These are phyloP conservation scores for Coniella lustricola DNA, from an alignment of 2,329 filamentous ascomycete species.

Conservation along the genomic window DNA sequence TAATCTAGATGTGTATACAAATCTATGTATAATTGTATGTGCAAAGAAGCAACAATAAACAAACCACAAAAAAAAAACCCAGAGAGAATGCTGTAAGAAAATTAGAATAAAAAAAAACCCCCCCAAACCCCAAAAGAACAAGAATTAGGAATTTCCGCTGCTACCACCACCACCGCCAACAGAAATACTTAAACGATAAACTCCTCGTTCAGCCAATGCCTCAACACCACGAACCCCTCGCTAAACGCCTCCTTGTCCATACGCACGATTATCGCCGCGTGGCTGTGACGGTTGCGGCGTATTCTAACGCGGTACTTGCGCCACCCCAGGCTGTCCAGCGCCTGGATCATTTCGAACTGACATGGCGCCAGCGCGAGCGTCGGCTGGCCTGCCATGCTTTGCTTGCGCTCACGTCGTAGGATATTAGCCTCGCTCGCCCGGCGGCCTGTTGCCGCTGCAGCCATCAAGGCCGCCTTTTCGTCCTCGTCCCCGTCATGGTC, in stretches of 20 bases:
- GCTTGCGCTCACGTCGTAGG: constrained; percentile 32
- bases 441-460: neutral
- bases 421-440: constrained; percentile 29
- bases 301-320: constrained; percentile 66
- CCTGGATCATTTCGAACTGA: constrained; percentile 80
- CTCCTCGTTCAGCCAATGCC: constrained; percentile 72
- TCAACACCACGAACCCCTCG: constrained; percentile 71
- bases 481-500: constrained; percentile 24
- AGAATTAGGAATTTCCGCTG: too few species aligned
- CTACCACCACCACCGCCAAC: too few species aligned
- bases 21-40: too few species aligned
- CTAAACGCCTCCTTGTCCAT: constrained; percentile 58
- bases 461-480: constrained; percentile 19
- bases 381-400: constrained; percentile 43
- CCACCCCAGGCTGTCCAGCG: constrained; percentile 61
- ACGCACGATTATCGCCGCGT: constrained; percentile 85
- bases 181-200: constrained; percentile 50
- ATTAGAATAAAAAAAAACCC: too few species aligned
- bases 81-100: too few species aligned
- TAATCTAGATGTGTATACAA: too few species aligned
- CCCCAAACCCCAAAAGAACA: too few species aligned
- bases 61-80: too few species aligned
- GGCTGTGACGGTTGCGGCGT: constrained; percentile 69
- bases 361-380: constrained; percentile 70
- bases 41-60: too few species aligned